Evolutionary conservation across 202 grass and related monocot species (phyloP).

Genomic region (Hordeum pubiflorum): DNA sequence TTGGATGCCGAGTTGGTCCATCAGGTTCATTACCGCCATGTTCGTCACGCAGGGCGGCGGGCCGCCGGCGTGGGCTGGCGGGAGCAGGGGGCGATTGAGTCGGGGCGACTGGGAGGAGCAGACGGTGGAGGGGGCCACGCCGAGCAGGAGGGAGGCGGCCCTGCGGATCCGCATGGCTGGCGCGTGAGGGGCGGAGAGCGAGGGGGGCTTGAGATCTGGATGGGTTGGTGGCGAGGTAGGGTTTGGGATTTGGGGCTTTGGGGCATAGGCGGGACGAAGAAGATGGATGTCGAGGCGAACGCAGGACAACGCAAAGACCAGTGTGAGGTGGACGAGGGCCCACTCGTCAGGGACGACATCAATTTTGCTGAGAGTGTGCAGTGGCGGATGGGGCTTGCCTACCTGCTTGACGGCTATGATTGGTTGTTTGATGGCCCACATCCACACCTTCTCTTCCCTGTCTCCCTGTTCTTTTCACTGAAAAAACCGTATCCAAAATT

Average conservation of each 20-base stretch:
- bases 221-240: background rate
- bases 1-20: conserved; percentile 38
- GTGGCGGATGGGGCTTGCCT: too few species aligned
- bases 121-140: background rate
- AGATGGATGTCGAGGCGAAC: too few species aligned
- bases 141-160: conserved; percentile 32
- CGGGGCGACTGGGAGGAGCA: too few species aligned
- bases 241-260: conserved; percentile 27
- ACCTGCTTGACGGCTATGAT: too few species aligned
- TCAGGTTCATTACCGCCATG: conserved; percentile 54
- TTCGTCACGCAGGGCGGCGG: conserved; percentile 40
- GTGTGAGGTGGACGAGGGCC: background rate
- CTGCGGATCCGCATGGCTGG: conserved; percentile 49
- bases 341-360: background rate
- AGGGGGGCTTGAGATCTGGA: background rate
- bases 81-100: background rate
- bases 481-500: too few species aligned
- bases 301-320: background rate
- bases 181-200: too few species aligned
- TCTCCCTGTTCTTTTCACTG: too few species aligned
- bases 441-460: too few species aligned
- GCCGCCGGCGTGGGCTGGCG: background rate
- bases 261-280: too few species aligned
- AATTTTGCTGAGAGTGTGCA: background rate
- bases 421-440: too few species aligned